A percentile compares a stretch with the other conserved stretches of the same genome.
Evolutionary conservation across 2,329 filamentous ascomycete species (phyloP).

Genomic region (Exophiala oligosperma): DNA sequence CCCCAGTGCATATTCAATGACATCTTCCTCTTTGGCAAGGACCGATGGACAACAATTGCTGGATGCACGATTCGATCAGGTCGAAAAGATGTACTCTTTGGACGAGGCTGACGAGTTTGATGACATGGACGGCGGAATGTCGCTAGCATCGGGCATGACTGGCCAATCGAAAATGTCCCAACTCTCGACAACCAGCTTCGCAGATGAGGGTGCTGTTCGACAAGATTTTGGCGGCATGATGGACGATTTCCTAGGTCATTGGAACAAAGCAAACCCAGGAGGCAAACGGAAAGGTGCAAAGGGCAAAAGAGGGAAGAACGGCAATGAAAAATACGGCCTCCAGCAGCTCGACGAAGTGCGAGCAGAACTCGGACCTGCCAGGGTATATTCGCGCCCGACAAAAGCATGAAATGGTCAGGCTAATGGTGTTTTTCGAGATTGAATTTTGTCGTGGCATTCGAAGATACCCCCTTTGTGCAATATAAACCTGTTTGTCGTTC

Average conservation of each 20-base stretch:
- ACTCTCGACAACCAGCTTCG: slow-evolving; percentile 55
- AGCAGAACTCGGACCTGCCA: slow-evolving; percentile 73
- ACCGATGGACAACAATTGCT: slow-evolving; percentile 84
- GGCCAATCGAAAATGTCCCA: slow-evolving; percentile 58
- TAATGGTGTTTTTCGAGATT: background rate
- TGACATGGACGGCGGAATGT: slow-evolving; percentile 52
- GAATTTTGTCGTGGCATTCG: slow-evolving; percentile 9
- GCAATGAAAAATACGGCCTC: slow-evolving; percentile 76
- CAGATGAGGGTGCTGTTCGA: slow-evolving; percentile 58
- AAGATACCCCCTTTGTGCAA: slow-evolving; percentile 21
- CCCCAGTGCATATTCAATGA: slow-evolving; percentile 87
- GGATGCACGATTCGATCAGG: slow-evolving; percentile 86
- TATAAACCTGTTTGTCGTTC: slow-evolving; percentile 5
- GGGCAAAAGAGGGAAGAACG: slow-evolving; percentile 71
- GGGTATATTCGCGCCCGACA: slow-evolving; percentile 48
- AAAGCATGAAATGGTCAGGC: slow-evolving; percentile 19
- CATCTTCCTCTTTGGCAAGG: slow-evolving; percentile 78
- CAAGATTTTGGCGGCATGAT: slow-evolving; percentile 85
- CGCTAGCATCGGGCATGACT: slow-evolving; percentile 47
- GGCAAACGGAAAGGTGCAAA: slow-evolving; percentile 46
- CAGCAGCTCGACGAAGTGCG: slow-evolving; percentile 90
- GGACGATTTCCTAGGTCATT: slow-evolving; percentile 82
- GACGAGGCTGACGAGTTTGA: slow-evolving; percentile 55
- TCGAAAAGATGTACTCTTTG: slow-evolving; percentile 77
- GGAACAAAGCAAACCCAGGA: slow-evolving; percentile 42